Base-by-base conservation (phyloP, 1,284 basidiomycete species). In the Cutaneotrichosporon dermatis region DNA sequence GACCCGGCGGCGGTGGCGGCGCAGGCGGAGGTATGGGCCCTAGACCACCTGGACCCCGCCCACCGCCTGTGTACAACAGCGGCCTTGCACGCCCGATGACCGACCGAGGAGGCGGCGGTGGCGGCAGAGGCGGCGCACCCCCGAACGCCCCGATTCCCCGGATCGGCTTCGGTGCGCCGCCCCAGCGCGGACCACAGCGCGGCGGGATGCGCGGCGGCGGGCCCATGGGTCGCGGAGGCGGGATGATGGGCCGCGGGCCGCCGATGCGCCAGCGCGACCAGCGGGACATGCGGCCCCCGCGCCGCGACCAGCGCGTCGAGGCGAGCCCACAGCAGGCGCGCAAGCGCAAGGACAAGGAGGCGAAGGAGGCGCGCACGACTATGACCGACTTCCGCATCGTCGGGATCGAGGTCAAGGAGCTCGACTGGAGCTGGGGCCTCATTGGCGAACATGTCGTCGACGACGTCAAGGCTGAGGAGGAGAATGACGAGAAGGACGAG, bases 341-440 rank as follows among this genome's bases (percentile, higher is more conserved):
- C 59, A 58, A 64, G 58, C 39, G 56, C 33, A 63, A 62, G 51
- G 58, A 65, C 60, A 58, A 68, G 54, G 69, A 67, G 51, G 73
- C 75, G 39, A 69, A 69, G 63, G 91, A 77, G 84, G 89, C 80
- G 84, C 77, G 75, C 63, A 85, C 90, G 61, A 94, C 92, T 40
- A 85, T 96, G 71, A 95, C 92, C 50, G 93, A 96, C 80, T 97
- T 96, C 84, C 90, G 94, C 79, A 92, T 97, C 73, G 82, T 93
- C 68, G 92, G 89, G 33, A 82, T 96, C 69, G 86, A 90, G 74
- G 87, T 95, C 55, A 76, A 74, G 54, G 71, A 72, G 40, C 61
- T 81, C 16, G 72, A 66, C 6, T 82, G 79, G 81, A 68, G 65
- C 36, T 81, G 81, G 81, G 74, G 78, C 40, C 42, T 69, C 37